Evolutionary conservation across 805 yeast genomes (phyloP).

Genomic region (Candida maris): DNA sequence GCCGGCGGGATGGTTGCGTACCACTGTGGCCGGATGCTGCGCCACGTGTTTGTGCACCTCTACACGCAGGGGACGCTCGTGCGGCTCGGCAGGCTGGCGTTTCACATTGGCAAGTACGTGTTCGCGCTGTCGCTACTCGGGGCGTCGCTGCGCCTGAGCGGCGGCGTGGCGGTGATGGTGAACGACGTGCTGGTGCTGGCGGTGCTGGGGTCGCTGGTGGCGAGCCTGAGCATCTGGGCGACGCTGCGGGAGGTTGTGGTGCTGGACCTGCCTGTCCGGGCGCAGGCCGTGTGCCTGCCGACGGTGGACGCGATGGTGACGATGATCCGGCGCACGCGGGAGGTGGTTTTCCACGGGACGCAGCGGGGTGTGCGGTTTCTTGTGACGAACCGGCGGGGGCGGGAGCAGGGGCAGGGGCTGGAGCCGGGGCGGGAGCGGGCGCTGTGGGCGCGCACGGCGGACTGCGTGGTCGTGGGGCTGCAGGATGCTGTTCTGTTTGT

Average conservation of each 20-base stretch:
- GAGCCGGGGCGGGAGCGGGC: slow-evolving; percentile 1
- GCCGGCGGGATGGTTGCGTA: neutral
- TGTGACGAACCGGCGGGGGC: slow-evolving; percentile 7
- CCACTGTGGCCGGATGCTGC: neutral
- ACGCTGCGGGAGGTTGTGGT: slow-evolving; percentile 4
- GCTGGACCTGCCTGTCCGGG: slow-evolving; percentile 4
- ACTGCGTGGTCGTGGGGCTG: slow-evolving; percentile 7
- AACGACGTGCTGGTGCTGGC: slow-evolving; percentile 1
- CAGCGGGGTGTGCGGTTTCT: slow-evolving; percentile 4
- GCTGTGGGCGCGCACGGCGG: slow-evolving; percentile 3
- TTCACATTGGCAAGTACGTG: slow-evolving; percentile 7
- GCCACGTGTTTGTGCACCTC: slow-evolving; percentile 8
- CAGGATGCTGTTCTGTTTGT: slow-evolving; percentile 19
- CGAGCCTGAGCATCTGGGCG: slow-evolving; percentile 4
- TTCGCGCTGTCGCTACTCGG: slow-evolving; percentile 3
- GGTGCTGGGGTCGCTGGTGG: slow-evolving; percentile 2
- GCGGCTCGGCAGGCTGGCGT: slow-evolving; percentile 9
- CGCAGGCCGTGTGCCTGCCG: slow-evolving; percentile 3
- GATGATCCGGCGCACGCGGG: neutral
- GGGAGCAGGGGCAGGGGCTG: neutral
- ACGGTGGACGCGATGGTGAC: slow-evolving; percentile 1
- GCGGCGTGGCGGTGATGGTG: neutral
- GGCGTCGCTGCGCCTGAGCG: neutral
- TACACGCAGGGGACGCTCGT: slow-evolving; percentile 15
- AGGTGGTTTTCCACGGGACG: neutral